Evolutionary conservation across 495 filamentous ascomycete species (phyloP).

Genomic region (Penicillium manginii): DNA sequence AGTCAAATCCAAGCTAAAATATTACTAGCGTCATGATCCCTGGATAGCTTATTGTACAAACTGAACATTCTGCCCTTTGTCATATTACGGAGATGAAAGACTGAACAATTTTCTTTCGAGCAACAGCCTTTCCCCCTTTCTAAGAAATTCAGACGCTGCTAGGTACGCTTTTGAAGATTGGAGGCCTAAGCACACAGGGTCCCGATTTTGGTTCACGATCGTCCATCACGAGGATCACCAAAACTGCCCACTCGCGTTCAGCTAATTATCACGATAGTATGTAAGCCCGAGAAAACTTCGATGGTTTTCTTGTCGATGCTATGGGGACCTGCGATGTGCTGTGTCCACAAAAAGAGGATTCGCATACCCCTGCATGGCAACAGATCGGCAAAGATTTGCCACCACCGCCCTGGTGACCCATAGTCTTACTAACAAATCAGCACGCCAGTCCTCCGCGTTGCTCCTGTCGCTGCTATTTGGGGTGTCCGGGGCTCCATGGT

Average conservation of each 20-base stretch:
- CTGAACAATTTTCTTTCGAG: too few species aligned
- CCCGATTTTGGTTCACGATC: neutral
- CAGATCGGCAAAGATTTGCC: slow-evolving; percentile 1
- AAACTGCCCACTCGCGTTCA: neutral
- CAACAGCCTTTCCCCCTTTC: too few species aligned
- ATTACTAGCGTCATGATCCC: slow-evolving; percentile 4
- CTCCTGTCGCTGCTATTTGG: neutral
- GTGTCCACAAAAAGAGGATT: neutral
- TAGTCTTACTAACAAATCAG: neutral
- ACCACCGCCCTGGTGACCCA: slow-evolving; percentile 1
- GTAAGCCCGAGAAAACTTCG: neutral
- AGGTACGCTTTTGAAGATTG: neutral
- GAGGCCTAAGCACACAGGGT: neutral
- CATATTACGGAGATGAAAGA: neutral
- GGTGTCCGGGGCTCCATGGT: neutral
- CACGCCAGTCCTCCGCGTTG: neutral
- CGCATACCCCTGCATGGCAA: neutral
- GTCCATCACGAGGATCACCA: neutral
- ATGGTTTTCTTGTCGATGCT: neutral
- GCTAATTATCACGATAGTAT: neutral
- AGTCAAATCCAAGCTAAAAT: slow-evolving; percentile 4
- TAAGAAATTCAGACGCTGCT: too few species aligned
- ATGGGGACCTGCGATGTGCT: neutral
- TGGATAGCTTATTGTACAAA: neutral
- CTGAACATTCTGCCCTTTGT: neutral